Evolutionary conservation across 2,329 filamentous ascomycete species (phyloP).

Genomic region (Domatiomyces globalis): DNA sequence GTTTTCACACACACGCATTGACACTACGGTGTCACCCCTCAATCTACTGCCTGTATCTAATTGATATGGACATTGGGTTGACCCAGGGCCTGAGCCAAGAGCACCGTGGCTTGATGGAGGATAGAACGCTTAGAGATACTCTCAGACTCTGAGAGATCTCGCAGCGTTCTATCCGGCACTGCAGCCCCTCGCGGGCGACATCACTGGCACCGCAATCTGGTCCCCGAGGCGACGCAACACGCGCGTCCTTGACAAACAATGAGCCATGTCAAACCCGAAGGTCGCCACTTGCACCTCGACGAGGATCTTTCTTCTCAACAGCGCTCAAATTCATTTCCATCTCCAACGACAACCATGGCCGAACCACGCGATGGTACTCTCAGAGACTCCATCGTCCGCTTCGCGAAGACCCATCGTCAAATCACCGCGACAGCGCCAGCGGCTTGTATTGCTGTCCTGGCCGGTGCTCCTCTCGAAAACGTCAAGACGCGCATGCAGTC

Average conservation of each 20-base stretch:
- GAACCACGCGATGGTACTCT: slow-evolving; percentile 25
- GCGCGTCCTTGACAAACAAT: slow-evolving; percentile 7
- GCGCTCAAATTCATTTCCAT: slow-evolving; percentile 23
- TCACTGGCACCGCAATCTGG: background rate
- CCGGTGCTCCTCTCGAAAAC: slow-evolving; percentile 35
- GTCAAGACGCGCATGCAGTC: slow-evolving; percentile 38
- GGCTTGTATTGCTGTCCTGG: slow-evolving; percentile 31
- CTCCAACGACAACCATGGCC: slow-evolving; percentile 11
- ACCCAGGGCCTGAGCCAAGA: background rate
- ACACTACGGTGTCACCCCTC: background rate
- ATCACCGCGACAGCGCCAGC: slow-evolving; percentile 33
- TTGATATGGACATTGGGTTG: slow-evolving; percentile 1
- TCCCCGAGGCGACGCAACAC: slow-evolving; percentile 8
- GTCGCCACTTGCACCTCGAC: slow-evolving; percentile 20
- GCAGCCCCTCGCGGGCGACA: slow-evolving; percentile 23
- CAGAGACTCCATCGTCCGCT: slow-evolving; percentile 27
- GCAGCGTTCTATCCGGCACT: slow-evolving; percentile 40
- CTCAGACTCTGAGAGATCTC: slow-evolving; percentile 35
- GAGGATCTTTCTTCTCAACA: slow-evolving; percentile 27
- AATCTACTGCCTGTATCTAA: background rate
- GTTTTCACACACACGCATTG: background rate
- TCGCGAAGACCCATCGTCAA: slow-evolving; percentile 33
- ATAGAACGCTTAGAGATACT: slow-evolving; percentile 38
- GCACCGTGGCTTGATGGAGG: slow-evolving; percentile 24
- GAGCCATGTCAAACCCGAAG: slow-evolving; percentile 16